Evolutionary conservation across 1,139 yeast species (phyloP), one percentile per base, ranked within the genome.

Genomic region (Geotrichum carabidarum): DNA sequence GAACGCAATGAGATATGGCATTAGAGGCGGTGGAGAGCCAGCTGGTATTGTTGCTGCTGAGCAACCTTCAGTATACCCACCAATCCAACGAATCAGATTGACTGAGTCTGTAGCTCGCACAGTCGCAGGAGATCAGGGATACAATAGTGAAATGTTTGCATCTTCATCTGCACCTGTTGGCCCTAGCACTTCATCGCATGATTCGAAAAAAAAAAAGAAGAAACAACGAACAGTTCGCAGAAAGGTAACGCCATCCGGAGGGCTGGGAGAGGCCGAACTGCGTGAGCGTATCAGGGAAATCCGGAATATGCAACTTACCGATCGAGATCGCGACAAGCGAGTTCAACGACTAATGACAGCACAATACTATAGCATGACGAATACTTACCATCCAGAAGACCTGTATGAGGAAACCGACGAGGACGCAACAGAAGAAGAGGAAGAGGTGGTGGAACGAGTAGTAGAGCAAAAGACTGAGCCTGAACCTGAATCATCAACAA

Each of bases 331-430:
- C 65, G 80, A 83, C 59, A 74, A 78, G 67, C 66, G 82, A 59
- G 84, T 87, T 36, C 94, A 91, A 48, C 74, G 80, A 58, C 71
- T 88, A 51, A 87, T 88, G 95, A 84, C 88, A 77, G 86, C 86
- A 8, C 81, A 81, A 57, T 83, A 81, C 64, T 76, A 78, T 60
- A 78, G 78, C 59, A 77, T 75, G 27, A 65, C 62, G n/a, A 44
- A 51, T 36, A n/a, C 48, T 14, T 27, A 42, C 41, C 42, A 53
- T 35, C 46, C 55, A 53, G 48, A 54, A 11, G 60, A 56, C 8
- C 55, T 47, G 12, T 55, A 54, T 17, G 58, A 55, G 6, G 56
- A 53, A 1, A 61, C 62, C 14, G 63, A 54, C 17, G 63, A 54
- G 35, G 63, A 54, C 4, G 65, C 60, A 5, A 59, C 53, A 7